phyloP scores from a whole-genome alignment of 1,284 basidiomycete genomes.

The Moniliophthora roreri region DNA sequence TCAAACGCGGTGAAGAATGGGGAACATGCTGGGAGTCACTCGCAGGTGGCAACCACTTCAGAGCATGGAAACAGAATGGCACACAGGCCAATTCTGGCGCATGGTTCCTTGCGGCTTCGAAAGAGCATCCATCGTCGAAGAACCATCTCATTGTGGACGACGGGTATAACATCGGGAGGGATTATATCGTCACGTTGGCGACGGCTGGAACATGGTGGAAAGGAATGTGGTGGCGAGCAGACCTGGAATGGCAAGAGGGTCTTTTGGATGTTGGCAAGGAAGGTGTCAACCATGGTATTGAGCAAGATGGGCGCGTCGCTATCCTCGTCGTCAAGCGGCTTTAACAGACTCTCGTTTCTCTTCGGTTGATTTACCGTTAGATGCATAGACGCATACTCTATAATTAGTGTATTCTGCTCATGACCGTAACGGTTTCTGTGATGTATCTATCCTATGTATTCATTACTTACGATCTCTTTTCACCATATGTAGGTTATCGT shows the following conservation, averaged over 20 bases:
- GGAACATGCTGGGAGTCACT: constrained; percentile 77
- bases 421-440: no score
- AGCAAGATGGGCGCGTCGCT: constrained; percentile 78
- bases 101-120: constrained; percentile 77
- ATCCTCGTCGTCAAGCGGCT: constrained; percentile 58
- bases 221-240: constrained; percentile 67
- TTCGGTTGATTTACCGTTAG: not conserved
- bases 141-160: constrained; percentile 72
- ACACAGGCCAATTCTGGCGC: constrained; percentile 60
- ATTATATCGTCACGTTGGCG: constrained; percentile 70
- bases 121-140: constrained; percentile 68
- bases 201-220: constrained; percentile 57
- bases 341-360: constrained; percentile 13
- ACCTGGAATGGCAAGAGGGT: constrained; percentile 70
- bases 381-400: no score
- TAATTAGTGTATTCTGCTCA: no score
- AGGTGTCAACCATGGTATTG: constrained; percentile 80
- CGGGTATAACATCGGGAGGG: constrained; percentile 75
- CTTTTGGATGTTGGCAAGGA: constrained; percentile 63
- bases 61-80: constrained; percentile 76
- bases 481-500: no score
- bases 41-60: constrained; percentile 65
- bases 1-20: constrained; percentile 41
- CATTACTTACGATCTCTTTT: no score
- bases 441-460: no score